A percentile compares a stretch with the other conserved stretches of the same genome.
Conservation (phyloP, 2,329 filamentous ascomycete species). For the Paecilomyces sp. region DNA sequence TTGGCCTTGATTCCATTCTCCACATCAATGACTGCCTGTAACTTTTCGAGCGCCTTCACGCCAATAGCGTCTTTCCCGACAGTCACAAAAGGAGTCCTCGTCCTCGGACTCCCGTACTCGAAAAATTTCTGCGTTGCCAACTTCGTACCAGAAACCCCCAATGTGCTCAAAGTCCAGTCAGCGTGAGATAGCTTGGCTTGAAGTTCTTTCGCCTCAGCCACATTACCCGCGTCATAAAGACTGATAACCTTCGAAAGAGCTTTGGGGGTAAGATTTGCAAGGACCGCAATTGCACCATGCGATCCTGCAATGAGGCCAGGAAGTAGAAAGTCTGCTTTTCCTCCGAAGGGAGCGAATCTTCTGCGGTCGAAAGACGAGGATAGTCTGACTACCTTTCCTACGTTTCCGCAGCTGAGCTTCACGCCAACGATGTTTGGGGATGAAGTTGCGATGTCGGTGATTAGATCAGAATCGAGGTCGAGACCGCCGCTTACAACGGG, state of each 20-base stretch:
- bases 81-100: not conserved
- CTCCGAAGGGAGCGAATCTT: slow-evolving; percentile 71
- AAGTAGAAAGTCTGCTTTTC: slow-evolving; percentile 72
- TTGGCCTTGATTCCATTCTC: not conserved
- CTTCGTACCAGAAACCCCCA: slow-evolving; percentile 72
- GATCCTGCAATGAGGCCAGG: slow-evolving; percentile 69
- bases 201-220: slow-evolving; percentile 61
- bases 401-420: slow-evolving; percentile 46
- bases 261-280: slow-evolving; percentile 75
- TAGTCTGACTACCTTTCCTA: slow-evolving; percentile 21
- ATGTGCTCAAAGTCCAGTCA: slow-evolving; percentile 72
- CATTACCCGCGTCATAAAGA: slow-evolving; percentile 61
- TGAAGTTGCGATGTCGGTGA: slow-evolving; percentile 42
- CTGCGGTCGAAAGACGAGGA: slow-evolving; percentile 17
- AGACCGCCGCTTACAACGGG: slow-evolving; percentile 56
- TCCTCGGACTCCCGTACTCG: slow-evolving; percentile 52
- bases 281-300: slow-evolving; percentile 71
- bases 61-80: not conserved
- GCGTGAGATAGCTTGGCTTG: slow-evolving; percentile 65
- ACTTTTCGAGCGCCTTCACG: not conserved
- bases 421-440: slow-evolving; percentile 59
- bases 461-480: slow-evolving; percentile 54
- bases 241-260: slow-evolving; percentile 68
- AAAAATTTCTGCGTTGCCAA: slow-evolving; percentile 69
- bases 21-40: not conserved